Evolutionary conservation across 495 filamentous ascomycete genomes (phyloP).

Genomic region (Hypoxylon perforatum): DNA sequence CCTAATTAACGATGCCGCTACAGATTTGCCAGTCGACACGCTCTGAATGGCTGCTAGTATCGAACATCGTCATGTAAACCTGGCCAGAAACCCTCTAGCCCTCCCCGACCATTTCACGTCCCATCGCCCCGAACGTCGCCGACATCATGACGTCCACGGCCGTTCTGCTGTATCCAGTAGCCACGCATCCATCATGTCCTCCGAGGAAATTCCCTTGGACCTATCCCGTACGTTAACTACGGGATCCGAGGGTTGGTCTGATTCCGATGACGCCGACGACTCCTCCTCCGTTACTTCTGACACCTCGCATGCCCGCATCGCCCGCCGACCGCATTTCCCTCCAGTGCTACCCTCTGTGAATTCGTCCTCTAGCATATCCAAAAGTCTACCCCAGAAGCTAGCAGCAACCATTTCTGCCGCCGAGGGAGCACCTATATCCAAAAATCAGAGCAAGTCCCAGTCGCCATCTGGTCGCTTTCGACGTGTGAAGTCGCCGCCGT

Average conservation of each 20-base stretch:
- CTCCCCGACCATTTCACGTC: constrained; percentile 26
- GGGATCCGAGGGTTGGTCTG: constrained; percentile 38
- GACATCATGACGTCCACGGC: constrained; percentile 39
- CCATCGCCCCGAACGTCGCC: constrained; percentile 25
- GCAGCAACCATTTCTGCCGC: constrained; percentile 38
- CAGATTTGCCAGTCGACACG: constrained; percentile 25
- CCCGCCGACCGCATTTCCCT: constrained; percentile 39
- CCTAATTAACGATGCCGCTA: constrained; percentile 29
- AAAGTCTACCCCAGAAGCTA: constrained; percentile 37
- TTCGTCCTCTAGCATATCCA: constrained; percentile 38
- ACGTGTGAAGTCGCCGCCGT: constrained; percentile 38
- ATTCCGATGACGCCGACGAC: constrained; percentile 35
- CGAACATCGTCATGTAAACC: constrained; percentile 33
- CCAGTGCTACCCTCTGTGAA: constrained; percentile 38
- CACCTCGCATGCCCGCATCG: constrained; percentile 39
- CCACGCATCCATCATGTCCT: constrained; percentile 41
- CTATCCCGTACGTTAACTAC: constrained; percentile 36
- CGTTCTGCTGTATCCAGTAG: constrained; percentile 30
- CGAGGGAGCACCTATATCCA: constrained; percentile 17
- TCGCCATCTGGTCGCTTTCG: constrained; percentile 33
- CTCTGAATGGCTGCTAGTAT: constrained; percentile 39
- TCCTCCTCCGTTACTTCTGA: constrained; percentile 37
- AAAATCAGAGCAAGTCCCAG: constrained; percentile 34
- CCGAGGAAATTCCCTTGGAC: constrained; percentile 41
- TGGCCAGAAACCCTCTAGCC: constrained; percentile 24